A percentile compares a stretch with the other conserved stretches of the same genome.
Conservation (phyloP, 306 rosid species). For the Lathyrus tuberosus region DNA sequence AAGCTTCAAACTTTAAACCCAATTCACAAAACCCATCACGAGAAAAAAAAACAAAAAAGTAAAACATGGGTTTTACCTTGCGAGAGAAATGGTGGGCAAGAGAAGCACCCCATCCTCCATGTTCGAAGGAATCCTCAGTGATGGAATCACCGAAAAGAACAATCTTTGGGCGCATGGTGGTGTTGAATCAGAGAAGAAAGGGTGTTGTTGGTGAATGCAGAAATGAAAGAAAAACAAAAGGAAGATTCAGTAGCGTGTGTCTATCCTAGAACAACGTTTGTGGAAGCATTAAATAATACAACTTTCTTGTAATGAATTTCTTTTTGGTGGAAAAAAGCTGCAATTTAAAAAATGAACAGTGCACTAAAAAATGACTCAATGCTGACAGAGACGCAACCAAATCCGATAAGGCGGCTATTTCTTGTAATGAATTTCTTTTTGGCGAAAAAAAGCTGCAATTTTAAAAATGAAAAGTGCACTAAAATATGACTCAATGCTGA, state of each 20-base stretch:
- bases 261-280: not conserved
- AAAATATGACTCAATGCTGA: no score
- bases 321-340: conserved; percentile 4
- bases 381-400: no score
- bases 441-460: not conserved
- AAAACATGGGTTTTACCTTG: conserved; percentile 48
- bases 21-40: no score
- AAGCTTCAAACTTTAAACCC: conserved; percentile 31
- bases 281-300: not conserved
- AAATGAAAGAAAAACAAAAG: not conserved
- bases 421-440: not conserved
- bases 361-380: no score
- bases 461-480: no score
- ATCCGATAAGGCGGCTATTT: not conserved
- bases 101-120: conserved; percentile 91
- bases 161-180: no score
- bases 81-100: conserved; percentile 78
- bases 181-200: no score
- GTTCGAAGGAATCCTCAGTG: conserved; percentile 65
- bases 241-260: not conserved
- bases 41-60: not conserved
- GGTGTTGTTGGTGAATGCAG: not conserved
- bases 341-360: no score
- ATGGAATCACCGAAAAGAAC: conserved; percentile 93
- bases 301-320: not conserved